phyloP scores from a whole-genome alignment of 2,329 filamentous ascomycete genomes.

The Sarocladiaceae sp. region DNA sequence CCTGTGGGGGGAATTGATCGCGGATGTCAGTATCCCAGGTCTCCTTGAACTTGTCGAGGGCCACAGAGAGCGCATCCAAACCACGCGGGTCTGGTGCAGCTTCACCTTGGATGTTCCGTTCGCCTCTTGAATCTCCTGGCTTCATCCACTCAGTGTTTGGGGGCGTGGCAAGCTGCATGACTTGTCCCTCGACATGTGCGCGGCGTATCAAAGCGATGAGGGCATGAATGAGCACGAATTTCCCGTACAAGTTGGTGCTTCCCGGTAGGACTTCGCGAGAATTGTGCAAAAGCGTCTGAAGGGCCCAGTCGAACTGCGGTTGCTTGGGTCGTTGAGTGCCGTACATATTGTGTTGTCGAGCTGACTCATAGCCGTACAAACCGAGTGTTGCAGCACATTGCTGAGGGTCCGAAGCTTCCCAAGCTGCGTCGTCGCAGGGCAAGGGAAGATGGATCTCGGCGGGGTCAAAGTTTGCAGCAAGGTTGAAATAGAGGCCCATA shows the following conservation, averaged over 20 bases:
- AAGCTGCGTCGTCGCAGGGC: slow-evolving; percentile 65
- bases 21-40: slow-evolving; percentile 66
- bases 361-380: slow-evolving; percentile 50
- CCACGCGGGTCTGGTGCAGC: slow-evolving; percentile 36
- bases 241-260: slow-evolving; percentile 65
- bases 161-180: slow-evolving; percentile 34
- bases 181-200: slow-evolving; percentile 34
- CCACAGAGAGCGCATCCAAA: slow-evolving; percentile 43
- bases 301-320: slow-evolving; percentile 54
- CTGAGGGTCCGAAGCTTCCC: slow-evolving; percentile 55
- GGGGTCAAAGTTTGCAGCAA: slow-evolving; percentile 54
- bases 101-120: slow-evolving; percentile 39
- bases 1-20: slow-evolving; percentile 54
- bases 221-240: slow-evolving; percentile 67
- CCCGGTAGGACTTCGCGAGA: slow-evolving; percentile 55
- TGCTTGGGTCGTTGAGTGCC: slow-evolving; percentile 60
- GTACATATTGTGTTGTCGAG: slow-evolving; percentile 50
- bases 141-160: slow-evolving; percentile 54
- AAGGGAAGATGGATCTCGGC: slow-evolving; percentile 62
- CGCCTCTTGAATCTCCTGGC: slow-evolving; percentile 35
- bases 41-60: slow-evolving; percentile 65
- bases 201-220: slow-evolving; percentile 55
- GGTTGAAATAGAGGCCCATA: slow-evolving; percentile 66
- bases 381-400: slow-evolving; percentile 62
- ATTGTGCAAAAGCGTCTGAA: slow-evolving; percentile 54